Evolutionary conservation across 805 yeast genomes (phyloP).

Genomic region (Candida argentea): DNA sequence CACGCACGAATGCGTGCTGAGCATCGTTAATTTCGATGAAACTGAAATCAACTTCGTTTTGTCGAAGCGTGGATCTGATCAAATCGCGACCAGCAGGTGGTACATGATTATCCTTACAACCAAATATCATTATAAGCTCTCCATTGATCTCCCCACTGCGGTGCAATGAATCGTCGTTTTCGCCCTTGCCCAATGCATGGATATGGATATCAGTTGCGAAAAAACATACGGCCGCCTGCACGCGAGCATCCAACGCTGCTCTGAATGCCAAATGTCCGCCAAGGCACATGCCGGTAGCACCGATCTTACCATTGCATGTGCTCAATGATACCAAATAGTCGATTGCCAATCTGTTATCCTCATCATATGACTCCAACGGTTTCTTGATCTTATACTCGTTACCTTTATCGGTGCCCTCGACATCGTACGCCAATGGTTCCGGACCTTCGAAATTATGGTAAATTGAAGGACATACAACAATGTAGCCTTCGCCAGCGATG

Average conservation of each 20-base stretch:
- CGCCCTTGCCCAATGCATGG: slow-evolving; percentile 54
- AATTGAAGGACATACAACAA: slow-evolving; percentile 70
- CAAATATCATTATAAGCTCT: slow-evolving; percentile 62
- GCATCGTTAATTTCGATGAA: slow-evolving; percentile 71
- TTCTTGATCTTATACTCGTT: slow-evolving; percentile 57
- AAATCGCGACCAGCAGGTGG: slow-evolving; percentile 69
- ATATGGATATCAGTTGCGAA: slow-evolving; percentile 76
- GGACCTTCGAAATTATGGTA: slow-evolving; percentile 64
- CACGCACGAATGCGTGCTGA: slow-evolving; percentile 77
- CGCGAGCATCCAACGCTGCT: slow-evolving; percentile 52
- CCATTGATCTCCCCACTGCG: slow-evolving; percentile 46
- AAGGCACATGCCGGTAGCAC: slow-evolving; percentile 81
- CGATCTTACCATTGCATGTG: slow-evolving; percentile 64
- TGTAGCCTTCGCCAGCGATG: slow-evolving; percentile 72
- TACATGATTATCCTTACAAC: slow-evolving; percentile 72
- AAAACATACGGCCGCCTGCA: slow-evolving; percentile 61
- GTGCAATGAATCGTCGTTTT: slow-evolving; percentile 54
- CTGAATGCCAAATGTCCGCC: slow-evolving; percentile 79
- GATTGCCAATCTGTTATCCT: slow-evolving; percentile 54
- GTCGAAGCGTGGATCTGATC: slow-evolving; percentile 51
- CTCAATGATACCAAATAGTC: slow-evolving; percentile 48
- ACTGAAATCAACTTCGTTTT: slow-evolving; percentile 51
- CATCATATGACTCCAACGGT: slow-evolving; percentile 65
- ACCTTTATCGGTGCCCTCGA: slow-evolving; percentile 66
- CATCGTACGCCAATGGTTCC: slow-evolving; percentile 60